Evolutionary conservation across 2,329 filamentous ascomycete genomes (phyloP), one percentile per base, ranked within the genome.

Genomic region (Venturia asperata): DNA sequence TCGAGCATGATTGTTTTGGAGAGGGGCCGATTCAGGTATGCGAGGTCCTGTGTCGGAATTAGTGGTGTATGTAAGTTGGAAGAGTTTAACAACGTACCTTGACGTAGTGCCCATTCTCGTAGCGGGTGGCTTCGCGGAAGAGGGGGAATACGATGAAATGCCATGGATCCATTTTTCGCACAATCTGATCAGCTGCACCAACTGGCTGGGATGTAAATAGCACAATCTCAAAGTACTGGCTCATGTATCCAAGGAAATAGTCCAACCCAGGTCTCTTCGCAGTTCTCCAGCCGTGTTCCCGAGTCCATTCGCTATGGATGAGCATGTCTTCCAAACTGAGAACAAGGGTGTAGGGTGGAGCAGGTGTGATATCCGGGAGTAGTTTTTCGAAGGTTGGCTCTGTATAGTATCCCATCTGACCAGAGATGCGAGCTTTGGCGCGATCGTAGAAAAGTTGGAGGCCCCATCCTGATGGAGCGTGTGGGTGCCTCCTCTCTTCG

Each of bases 151-250:
- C 89, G 75, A 97, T 92, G 75, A 97, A 91, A 72, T 89, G 90
- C 82, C 90, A 97, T 43, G 93, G 94, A 74, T 99, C 94, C 67
- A 99, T 82, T 78, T 99, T 99, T 72, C 91, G 87, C 69, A 97
- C 85, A 63, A 99, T 84, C 30, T 91, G 91, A 70, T 97, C 92
- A 37, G 87, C 93, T 74, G 91, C 89, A 72, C 86, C 87, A 72
- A 87, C 91, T 0, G 93, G 92, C 60, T 94, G 88, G 47, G 85
- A 90, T 41, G 94, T 99, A 80, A 97, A 99, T 69, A 99, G 86
- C 63, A 97, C 94, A 64, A 99, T 82, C 77, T 99, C 94, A 74
- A 97, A 99, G 82, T 99, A 97, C 77, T 97, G 92, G 77, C 90
- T 93, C 61, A 99, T 84, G 76, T 99, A 99, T 73, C 91, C 90